phyloP scores from a whole-genome alignment of 2,329 filamentous ascomycete genomes.

The Arthrobotrys sinensis region DNA sequence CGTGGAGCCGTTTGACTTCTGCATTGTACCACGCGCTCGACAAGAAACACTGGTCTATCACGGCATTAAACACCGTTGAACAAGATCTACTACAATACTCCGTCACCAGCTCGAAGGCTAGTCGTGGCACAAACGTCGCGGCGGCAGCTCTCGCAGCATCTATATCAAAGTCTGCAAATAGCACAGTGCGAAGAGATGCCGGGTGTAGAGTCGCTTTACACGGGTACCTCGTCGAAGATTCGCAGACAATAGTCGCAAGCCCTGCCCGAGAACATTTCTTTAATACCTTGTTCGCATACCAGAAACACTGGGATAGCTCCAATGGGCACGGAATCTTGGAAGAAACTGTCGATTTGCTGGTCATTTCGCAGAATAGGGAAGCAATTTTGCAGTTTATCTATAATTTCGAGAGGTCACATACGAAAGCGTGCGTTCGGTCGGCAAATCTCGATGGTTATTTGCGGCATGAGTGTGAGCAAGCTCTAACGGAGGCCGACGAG shows the following conservation, averaged over 20 bases:
- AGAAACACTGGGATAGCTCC: conserved; percentile 56
- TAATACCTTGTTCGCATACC: conserved; percentile 56
- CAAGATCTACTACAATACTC: conserved; percentile 39
- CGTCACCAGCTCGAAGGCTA: conserved; percentile 36
- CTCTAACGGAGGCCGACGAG: conserved; percentile 46
- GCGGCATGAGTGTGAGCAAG: conserved; percentile 49
- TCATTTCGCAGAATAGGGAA: conserved; percentile 49
- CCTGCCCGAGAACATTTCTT: conserved; percentile 57
- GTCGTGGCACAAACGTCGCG: conserved; percentile 41
- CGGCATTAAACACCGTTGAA: conserved; percentile 39
- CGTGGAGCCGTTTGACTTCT: conserved; percentile 40
- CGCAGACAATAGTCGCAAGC: conserved; percentile 49
- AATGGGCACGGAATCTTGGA: conserved; percentile 47
- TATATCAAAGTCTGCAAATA: conserved; percentile 54
- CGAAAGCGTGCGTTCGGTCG: conserved; percentile 41
- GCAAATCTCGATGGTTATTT: conserved; percentile 56
- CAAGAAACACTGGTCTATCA: conserved; percentile 54
- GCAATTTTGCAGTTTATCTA: conserved; percentile 59
- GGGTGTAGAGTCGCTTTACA: conserved; percentile 68
- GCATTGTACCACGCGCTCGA: conserved; percentile 54
- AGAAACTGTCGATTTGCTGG: conserved; percentile 52
- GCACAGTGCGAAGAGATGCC: conserved; percentile 40
- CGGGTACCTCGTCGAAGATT: conserved; percentile 69
- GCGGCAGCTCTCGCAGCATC: conserved; percentile 49
- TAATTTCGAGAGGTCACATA: conserved; percentile 56